These are phyloP conservation scores for Sistotremastrum niveocremeum DNA, from an alignment of 768 basidiomycete species.

Conservation along the genomic window DNA sequence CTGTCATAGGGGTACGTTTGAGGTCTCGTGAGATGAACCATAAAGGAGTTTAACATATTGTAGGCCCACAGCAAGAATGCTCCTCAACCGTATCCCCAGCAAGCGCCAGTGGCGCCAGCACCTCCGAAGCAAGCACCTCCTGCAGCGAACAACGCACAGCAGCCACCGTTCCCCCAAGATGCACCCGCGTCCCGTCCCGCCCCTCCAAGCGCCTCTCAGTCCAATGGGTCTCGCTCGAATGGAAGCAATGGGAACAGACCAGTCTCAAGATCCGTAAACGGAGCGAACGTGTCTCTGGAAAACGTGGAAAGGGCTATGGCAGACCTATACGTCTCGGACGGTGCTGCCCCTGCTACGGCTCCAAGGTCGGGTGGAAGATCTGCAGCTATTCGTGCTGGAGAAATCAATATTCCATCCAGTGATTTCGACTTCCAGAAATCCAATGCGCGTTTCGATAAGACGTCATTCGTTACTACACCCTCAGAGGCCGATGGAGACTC, in stretches of 20 bases:
- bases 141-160: conserved; percentile 9
- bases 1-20: conserved; percentile 51
- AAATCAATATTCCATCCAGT: conserved; percentile 47
- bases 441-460: conserved; percentile 75
- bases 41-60: too few relatives aligned
- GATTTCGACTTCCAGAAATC: conserved; percentile 75
- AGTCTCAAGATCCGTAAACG: conserved; percentile 5
- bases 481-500: conserved; percentile 14
- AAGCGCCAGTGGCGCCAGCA: background rate
- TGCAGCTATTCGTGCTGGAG: conserved; percentile 18
- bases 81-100: too few relatives aligned
- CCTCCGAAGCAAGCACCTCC: conserved; percentile 10
- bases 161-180: conserved; percentile 5
- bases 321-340: conserved; percentile 30
- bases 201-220: conserved; percentile 14
- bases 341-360: conserved; percentile 3
- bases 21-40: too few relatives aligned
- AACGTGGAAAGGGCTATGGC: conserved; percentile 43
- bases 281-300: conserved; percentile 13
- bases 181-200: conserved; percentile 4
- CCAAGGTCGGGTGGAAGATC: conserved; percentile 16
- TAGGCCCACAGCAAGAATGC: too few relatives aligned
- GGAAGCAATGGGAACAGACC: conserved; percentile 39
- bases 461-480: conserved; percentile 29
- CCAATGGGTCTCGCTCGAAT: conserved; percentile 16